Base-by-base conservation (phyloP, 768 basidiomycete genomes). In the Lactarius trivialis region DNA sequence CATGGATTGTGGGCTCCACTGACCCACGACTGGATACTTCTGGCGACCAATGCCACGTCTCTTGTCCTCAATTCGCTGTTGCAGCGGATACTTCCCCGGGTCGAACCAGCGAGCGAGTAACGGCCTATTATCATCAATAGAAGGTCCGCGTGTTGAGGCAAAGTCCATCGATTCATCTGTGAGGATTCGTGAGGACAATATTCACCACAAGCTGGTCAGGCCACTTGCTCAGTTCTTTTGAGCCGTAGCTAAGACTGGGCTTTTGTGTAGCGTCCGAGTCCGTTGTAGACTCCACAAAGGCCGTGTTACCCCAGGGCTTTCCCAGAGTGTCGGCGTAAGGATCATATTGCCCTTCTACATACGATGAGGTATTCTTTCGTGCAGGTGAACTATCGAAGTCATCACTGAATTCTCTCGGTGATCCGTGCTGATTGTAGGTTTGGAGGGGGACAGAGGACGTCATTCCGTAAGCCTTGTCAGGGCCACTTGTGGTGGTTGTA, bases 11-110 rank as follows among this genome's bases (percentile, higher is more conserved):
- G 26, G 1, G 15, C 26, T 14, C 9, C 39, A 76, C 82, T 64
- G 63, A 93, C 93, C 89, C 48, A 87, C 80, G 64, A 86, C 83
- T 34, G 92, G 91, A 72, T 89, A 81, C 64, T 72, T 82, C 74
- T 98, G 96, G 24, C 90, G 80, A 7, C 89, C 89, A 53, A 96
- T 81, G 0, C 93, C 92, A 33, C 88, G 81, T 71, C 82, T 88
- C 78, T 96, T 96, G 70, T 91, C 81, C 70, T 94, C 89, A 70
- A 97, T 93, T 54, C 88, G 82, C 69, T 95, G 88, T 64, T 89
- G 83, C 33, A 89, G 43, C 5, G 88, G 87, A 60, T 86, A 85
- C 60, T 60, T 66, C 7, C 66, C 67, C 4, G 28, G 41, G 30
- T 64, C 37, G 2, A 60, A 24, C 58, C 55, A 63, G 3, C 65